Evolutionary conservation across 306 rosid species (phyloP), one percentile per base, ranked within the genome.

Genomic region (Ormosia semicastrata): DNA sequence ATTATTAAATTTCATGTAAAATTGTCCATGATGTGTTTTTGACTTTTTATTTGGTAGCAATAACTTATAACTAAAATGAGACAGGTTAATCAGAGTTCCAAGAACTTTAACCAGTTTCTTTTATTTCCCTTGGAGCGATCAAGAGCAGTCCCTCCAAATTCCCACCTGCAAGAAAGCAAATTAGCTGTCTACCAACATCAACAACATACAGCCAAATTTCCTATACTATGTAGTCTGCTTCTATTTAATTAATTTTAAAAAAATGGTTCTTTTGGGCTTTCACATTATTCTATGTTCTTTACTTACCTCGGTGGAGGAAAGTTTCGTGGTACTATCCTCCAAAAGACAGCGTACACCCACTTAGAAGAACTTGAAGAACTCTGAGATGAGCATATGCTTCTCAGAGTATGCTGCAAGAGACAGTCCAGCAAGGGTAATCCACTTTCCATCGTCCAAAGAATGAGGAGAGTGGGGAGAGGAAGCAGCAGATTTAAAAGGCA

Each of bases 61-160:
- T 2, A 60, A 69, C 49, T 44, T 24, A 24, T 24, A 54, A 76
- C 13, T 29, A 5, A 82, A 76, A 67, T 12, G 57, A 74, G 34
- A 75, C 29, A 46, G 9, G 11, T 36, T 4, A 30, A 10, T 52
- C 85, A 57, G 43, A 76, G 73, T 43, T 54, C 15, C 74, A 69
- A 29, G 17, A 39, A 65, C 69, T 83, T 78, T 24, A 24, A 91
- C 99, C 98, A 95, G 87, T 95, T 95, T 83, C 95, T 88, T 81
- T 87, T 89, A 88, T 95, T 91, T 84, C 98, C 98, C 83, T 90
- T 95, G 68, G 94, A 86, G 24, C 92, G 95, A 83, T 93, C 97
- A 85, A 91, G 93, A 79, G 87, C 84, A 81, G 81, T 84, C 3
- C 90, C 95, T 72, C 97, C 98, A 81, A 85, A 95, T 69, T 93